Base-by-base conservation (phyloP, 164 flowering plant genomes). In the Magnolia sinica region DNA sequence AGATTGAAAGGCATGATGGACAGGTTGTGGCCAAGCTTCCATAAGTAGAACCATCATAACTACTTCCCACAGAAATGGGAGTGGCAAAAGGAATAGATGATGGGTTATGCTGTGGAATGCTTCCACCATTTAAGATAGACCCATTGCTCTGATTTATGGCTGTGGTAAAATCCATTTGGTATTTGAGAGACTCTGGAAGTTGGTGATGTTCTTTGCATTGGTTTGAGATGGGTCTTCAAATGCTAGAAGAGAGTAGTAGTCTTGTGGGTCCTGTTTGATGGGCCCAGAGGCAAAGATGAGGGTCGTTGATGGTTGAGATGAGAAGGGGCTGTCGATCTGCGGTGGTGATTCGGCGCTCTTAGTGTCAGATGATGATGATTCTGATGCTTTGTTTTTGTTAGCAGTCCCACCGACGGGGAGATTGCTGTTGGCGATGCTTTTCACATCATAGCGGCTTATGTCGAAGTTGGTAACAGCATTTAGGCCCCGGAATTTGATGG, bases 391-490 rank as follows among this genome's bases (percentile, higher is more conserved):
- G 31, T 87, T 27, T 71, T 85, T 87, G 78, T 74, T 70, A 1
- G 79, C 67, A 52, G 81, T 82, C 8, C 92, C 91, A 37, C 93
- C 93, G 20, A 92, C 81, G n/a, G 97, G 97, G 18, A 92, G 90
- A 78, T 81, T 88, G 81, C 87, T 87, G 76, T 73, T 86, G 18
- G 89, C 90, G 7, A 92, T 92, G 87, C 89, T 87, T 73, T 86
- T 87, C 3, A 92, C 89, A 24, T 92, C 97, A 78, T 92, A 92
- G 8, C 97, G 87, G 81, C 89, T 88, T 87, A 92, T 91, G 85
- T 91, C 93, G 55, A 92, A 92, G 87, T 92, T 92, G 11, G 97
- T 92, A 20, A 92, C 97, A 0, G 97, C 94, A 68, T 91, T 92
- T 2, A 89, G 85, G 55, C 97, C 97, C 64, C 95, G 74, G 84